These are phyloP conservation scores for Mucuna pruriens DNA, from an alignment of 306 rosid genomes.

Conservation along the genomic window DNA sequence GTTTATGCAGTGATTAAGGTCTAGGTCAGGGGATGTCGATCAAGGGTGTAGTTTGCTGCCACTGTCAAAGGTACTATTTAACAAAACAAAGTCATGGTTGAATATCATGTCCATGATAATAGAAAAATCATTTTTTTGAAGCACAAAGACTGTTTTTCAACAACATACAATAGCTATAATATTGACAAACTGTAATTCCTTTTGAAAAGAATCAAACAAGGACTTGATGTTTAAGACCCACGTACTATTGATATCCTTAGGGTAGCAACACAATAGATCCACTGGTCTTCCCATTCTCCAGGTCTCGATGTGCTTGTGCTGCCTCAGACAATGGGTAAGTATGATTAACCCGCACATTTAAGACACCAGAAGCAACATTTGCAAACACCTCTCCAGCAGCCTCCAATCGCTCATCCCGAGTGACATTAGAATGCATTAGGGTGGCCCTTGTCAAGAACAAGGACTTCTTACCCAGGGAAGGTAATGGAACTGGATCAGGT, in stretches of 20 bases:
- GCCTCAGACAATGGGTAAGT: slow-evolving; percentile 81
- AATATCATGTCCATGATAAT: background rate
- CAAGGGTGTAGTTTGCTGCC: too few species aligned
- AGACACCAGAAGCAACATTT: slow-evolving; percentile 55
- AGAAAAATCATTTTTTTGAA: background rate
- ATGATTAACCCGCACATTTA: slow-evolving; percentile 74
- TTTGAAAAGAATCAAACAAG: slow-evolving; percentile 12
- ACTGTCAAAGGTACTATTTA: too few species aligned
- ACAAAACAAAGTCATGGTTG: background rate
- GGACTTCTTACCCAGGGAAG: slow-evolving; percentile 71
- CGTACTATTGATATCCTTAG: slow-evolving; percentile 27
- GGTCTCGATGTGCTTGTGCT: slow-evolving; percentile 79
- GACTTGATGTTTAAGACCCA: background rate
- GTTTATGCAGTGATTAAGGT: too few species aligned
- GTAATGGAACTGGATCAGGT: slow-evolving; percentile 84
- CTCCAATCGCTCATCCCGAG: slow-evolving; percentile 68
- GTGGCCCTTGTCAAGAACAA: slow-evolving; percentile 84
- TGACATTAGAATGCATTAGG: slow-evolving; percentile 58
- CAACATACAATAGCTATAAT: background rate
- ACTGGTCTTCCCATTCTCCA: slow-evolving; percentile 76
- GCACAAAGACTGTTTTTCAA: background rate
- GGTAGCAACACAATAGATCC: slow-evolving; percentile 88
- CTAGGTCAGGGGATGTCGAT: too few species aligned
- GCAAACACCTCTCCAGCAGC: slow-evolving; percentile 78
- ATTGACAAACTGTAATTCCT: background rate